Evolutionary conservation across 805 yeast species (phyloP).

Genomic region (Middelhovenomyces tepae): DNA sequence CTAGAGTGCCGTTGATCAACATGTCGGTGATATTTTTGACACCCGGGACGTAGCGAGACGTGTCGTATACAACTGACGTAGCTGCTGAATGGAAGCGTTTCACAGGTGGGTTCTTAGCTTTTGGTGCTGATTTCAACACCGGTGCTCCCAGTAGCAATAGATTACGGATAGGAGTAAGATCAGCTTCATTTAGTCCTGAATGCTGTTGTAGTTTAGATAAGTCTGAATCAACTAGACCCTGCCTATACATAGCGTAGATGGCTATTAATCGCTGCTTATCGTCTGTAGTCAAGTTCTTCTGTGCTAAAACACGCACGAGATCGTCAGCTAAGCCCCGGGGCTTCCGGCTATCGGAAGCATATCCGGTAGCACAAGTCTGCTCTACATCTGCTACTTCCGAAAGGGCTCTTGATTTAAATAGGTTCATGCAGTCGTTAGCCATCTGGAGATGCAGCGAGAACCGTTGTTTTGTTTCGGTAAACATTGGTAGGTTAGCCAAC

Average conservation of each 20-base stretch:
- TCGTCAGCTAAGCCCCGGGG: constrained; percentile 49
- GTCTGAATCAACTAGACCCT: constrained; percentile 67
- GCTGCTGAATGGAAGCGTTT: constrained; percentile 18
- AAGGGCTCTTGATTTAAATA: constrained; percentile 48
- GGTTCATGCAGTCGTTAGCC: constrained; percentile 53
- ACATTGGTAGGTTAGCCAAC: constrained; percentile 36
- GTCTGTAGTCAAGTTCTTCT: constrained; percentile 37
- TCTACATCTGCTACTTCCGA: constrained; percentile 77
- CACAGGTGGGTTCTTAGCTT: constrained; percentile 15
- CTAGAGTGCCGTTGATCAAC: constrained; percentile 41
- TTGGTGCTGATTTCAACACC: constrained; percentile 36
- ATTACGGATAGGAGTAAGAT: constrained; percentile 47
- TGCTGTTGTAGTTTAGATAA: constrained; percentile 60
- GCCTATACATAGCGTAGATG: constrained; percentile 69
- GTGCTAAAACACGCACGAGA: constrained; percentile 43
- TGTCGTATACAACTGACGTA: constrained; percentile 24
- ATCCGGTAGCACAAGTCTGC: constrained; percentile 70
- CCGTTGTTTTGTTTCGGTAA: constrained; percentile 28
- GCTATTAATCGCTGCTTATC: constrained; percentile 72
- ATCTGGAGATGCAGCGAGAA: constrained; percentile 29
- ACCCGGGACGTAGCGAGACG: constrained; percentile 63
- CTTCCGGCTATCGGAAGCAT: constrained; percentile 57
- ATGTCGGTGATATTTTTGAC: constrained; percentile 48
- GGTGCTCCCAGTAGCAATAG: constrained; percentile 51
- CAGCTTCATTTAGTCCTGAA: constrained; percentile 32